These are phyloP conservation scores for Aureobasidium sp. DNA, from an alignment of 2,329 filamentous ascomycete species.

Conservation along the genomic window DNA sequence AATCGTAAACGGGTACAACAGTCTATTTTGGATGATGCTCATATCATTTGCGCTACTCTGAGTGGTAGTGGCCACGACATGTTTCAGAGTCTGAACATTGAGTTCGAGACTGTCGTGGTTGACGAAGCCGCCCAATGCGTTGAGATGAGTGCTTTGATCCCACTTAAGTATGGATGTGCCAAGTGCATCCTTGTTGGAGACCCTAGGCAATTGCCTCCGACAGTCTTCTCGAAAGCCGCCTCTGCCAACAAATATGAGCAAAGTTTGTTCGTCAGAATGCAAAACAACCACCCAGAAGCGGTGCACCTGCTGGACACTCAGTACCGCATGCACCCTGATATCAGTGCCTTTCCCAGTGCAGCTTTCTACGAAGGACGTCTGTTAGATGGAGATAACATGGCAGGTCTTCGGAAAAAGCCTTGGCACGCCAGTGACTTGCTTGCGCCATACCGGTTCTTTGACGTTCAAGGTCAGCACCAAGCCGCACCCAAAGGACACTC, in stretches of 20 bases:
- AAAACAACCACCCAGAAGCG: constrained; percentile 78
- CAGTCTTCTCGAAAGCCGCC: constrained; percentile 88
- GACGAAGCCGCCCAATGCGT: constrained; percentile 98
- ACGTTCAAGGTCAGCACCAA: constrained; percentile 82
- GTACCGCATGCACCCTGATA: constrained; percentile 98
- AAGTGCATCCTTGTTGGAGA: constrained; percentile 97
- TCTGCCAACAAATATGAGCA: constrained; percentile 93
- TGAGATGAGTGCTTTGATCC: constrained; percentile 91
- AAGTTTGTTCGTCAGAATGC: constrained; percentile 97
- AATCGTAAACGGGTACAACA: constrained; percentile 79
- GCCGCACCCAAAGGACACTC: constrained; percentile 79
- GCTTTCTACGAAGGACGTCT: constrained; percentile 89
- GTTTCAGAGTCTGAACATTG: constrained; percentile 87
- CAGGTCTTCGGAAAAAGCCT: constrained; percentile 61
- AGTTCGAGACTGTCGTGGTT: constrained; percentile 97
- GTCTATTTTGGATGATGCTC: constrained; percentile 79
- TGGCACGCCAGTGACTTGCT: constrained; percentile 82
- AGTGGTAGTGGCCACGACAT: constrained; percentile 96
- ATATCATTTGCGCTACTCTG: constrained; percentile 90
- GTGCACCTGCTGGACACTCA: constrained; percentile 95
- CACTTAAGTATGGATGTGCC: constrained; percentile 91
- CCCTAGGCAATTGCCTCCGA: constrained; percentile 93
- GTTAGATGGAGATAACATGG: constrained; percentile 80
- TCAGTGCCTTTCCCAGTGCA: constrained; percentile 80
- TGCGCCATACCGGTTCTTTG: constrained; percentile 93